A percentile compares a stretch with the other conserved stretches of the same genome.
These are phyloP conservation scores for Ascochyta fabae DNA, from an alignment of 2,329 filamentous ascomycete genomes.

Conservation along the genomic window DNA sequence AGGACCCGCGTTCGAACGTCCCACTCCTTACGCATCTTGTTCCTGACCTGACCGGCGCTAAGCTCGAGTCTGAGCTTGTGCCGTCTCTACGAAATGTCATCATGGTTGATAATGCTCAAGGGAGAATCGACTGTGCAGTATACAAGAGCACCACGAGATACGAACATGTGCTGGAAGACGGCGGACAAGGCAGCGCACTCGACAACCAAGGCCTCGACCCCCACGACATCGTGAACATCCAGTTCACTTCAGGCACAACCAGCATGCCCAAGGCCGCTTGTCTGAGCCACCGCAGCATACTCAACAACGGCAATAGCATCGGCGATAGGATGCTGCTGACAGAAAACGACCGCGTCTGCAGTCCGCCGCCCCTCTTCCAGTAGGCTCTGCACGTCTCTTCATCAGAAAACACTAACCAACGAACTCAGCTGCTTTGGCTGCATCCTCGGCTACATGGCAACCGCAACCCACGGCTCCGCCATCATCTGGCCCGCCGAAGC, in stretches of 20 bases:
- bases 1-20: slow-evolving; percentile 66
- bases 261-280: slow-evolving; percentile 90
- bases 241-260: slow-evolving; percentile 97
- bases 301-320: slow-evolving; percentile 91
- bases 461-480: slow-evolving; percentile 79
- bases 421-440: slow-evolving; percentile 76
- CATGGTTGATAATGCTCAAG: slow-evolving; percentile 77
- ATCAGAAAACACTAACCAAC: slow-evolving; percentile 5
- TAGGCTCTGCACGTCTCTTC: slow-evolving; percentile 22
- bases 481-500: slow-evolving; percentile 88
- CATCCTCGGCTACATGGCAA: slow-evolving; percentile 95
- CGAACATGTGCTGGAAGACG: slow-evolving; percentile 53
- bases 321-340: slow-evolving; percentile 83
- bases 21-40: slow-evolving; percentile 63
- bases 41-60: slow-evolving; percentile 53
- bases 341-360: slow-evolving; percentile 71
- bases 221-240: slow-evolving; percentile 86
- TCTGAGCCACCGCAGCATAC: slow-evolving; percentile 80
- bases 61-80: slow-evolving; percentile 63
- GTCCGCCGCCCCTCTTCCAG: slow-evolving; percentile 64
- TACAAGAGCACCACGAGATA: slow-evolving; percentile 52
- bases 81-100: slow-evolving; percentile 75
- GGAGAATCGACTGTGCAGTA: slow-evolving; percentile 55
- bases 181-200: slow-evolving; percentile 52
- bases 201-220: slow-evolving; percentile 59